phyloP scores from a whole-genome alignment of 2,329 filamentous ascomycete species.

The Colletotrichum destructivum region DNA sequence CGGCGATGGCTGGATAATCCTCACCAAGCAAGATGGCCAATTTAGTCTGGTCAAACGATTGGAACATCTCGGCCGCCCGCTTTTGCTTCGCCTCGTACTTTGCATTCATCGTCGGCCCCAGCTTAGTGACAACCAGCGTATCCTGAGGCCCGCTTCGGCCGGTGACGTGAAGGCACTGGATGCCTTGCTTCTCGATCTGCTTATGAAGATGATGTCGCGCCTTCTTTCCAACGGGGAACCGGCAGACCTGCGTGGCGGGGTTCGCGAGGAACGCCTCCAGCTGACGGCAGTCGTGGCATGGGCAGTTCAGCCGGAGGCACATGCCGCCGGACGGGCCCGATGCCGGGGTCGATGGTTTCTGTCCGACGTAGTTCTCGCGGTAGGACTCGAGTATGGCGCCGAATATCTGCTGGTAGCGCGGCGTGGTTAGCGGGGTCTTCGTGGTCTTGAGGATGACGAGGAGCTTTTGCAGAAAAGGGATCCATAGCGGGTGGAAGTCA shows the following conservation, averaged over 20 bases:
- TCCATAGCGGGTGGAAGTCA: conserved; percentile 48
- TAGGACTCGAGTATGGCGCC: conserved; percentile 45
- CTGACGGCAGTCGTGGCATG: conserved; percentile 46
- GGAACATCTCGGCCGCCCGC: conserved; percentile 19
- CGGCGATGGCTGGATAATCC: conserved; percentile 23
- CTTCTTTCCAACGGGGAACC: conserved; percentile 41
- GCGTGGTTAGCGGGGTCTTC: conserved; percentile 29
- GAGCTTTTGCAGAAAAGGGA: conserved; percentile 49
- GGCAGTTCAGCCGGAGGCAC: conserved; percentile 40
- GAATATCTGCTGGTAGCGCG: conserved; percentile 47
- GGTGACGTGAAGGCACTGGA: conserved; percentile 46
- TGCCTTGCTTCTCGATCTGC: conserved; percentile 25
- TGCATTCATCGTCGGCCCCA: background rate
- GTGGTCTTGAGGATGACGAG: conserved; percentile 35
- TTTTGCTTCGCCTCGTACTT: background rate
- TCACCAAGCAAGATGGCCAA: conserved; percentile 26
- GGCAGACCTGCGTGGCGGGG: conserved; percentile 5
- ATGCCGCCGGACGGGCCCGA: conserved; percentile 4
- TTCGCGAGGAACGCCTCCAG: conserved; percentile 49
- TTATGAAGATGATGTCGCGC: conserved; percentile 46
- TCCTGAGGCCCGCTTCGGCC: conserved; percentile 19
- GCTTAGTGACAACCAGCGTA: conserved; percentile 49
- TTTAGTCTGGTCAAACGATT: conserved; percentile 29
- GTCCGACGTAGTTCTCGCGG: conserved; percentile 45
- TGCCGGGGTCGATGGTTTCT: conserved; percentile 31